Conservation (phyloP, 257 asterid genomes). For the Ocimum tenuiflorum region DNA sequence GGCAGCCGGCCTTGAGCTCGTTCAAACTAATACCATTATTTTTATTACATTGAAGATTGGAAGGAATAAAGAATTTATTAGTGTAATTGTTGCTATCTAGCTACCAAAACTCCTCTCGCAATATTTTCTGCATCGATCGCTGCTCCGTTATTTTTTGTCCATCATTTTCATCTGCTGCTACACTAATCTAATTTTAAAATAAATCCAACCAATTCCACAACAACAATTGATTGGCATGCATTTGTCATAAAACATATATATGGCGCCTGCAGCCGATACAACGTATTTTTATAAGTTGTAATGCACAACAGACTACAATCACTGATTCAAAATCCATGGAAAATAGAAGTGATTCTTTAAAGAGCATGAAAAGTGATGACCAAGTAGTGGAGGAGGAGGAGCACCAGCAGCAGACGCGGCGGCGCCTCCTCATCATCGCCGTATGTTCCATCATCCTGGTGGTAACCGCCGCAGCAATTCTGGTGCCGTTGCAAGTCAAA, state of each 20-base stretch:
- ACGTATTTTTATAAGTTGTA: not conserved
- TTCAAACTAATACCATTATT: too few relatives aligned
- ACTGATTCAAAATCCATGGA: not conserved
- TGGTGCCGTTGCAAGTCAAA: conserved; percentile 11
- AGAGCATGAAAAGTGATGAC: not conserved
- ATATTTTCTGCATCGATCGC: not conserved
- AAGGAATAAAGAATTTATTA: not conserved
- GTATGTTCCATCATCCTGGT: conserved; percentile 17
- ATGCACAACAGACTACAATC: not conserved
- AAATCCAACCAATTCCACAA: not conserved
- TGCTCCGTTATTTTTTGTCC: not conserved
- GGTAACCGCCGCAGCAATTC: conserved; percentile 20
- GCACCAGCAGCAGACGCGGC: conserved; percentile 22
- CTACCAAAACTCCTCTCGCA: not conserved
- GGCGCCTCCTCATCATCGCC: conserved; percentile 23
- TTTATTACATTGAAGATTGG: too few relatives aligned
- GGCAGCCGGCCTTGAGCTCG: conserved; percentile 1
- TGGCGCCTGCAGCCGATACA: not conserved
- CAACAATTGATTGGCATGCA: not conserved
- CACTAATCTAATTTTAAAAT: too few relatives aligned
- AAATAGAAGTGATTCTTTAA: conserved; percentile 11
- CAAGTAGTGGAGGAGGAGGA: conserved; percentile 16
- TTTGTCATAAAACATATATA: not conserved
- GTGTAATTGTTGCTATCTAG: not conserved
- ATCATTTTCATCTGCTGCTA: not conserved